These are phyloP conservation scores for Pterocarpus macrocarpus DNA, from an alignment of 306 rosid genomes.

Conservation along the genomic window DNA sequence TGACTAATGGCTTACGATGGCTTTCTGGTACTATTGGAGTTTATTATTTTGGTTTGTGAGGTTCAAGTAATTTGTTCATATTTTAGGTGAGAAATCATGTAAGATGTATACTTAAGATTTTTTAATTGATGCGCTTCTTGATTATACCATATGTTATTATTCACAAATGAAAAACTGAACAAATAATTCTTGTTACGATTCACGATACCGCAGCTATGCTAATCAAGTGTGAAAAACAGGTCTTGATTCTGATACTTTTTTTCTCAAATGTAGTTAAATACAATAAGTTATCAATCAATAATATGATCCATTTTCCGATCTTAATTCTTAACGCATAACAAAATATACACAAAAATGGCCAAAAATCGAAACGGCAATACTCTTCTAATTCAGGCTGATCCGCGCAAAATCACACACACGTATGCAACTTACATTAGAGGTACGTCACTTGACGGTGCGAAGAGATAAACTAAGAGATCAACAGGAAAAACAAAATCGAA, in stretches of 20 bases:
- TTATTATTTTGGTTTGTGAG: not conserved
- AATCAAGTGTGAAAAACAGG: not conserved
- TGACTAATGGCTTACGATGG: not conserved
- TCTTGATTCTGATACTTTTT: not conserved
- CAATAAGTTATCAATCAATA: not conserved
- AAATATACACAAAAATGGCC: conserved; percentile 1
- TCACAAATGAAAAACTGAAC: not conserved
- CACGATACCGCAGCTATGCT: not conserved
- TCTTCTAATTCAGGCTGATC: conserved; percentile 27
- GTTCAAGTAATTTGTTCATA: not conserved
- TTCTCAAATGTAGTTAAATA: not conserved
- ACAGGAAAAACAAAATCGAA: not conserved
- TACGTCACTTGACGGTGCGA: not conserved
- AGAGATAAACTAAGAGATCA: not conserved
- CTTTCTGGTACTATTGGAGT: not conserved
- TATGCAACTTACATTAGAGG: not conserved
- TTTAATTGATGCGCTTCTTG: not conserved
- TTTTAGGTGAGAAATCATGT: not conserved
- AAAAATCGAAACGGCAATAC: conserved; percentile 12
- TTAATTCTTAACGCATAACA: conserved; percentile 6
- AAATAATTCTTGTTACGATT: not conserved
- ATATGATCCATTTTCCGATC: not conserved
- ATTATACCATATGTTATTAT: not conserved
- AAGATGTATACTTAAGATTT: not conserved
- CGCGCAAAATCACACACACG: conserved; percentile 22